phyloP scores from a whole-genome alignment of 441 rosid genomes.

The Geranium incanum region DNA sequence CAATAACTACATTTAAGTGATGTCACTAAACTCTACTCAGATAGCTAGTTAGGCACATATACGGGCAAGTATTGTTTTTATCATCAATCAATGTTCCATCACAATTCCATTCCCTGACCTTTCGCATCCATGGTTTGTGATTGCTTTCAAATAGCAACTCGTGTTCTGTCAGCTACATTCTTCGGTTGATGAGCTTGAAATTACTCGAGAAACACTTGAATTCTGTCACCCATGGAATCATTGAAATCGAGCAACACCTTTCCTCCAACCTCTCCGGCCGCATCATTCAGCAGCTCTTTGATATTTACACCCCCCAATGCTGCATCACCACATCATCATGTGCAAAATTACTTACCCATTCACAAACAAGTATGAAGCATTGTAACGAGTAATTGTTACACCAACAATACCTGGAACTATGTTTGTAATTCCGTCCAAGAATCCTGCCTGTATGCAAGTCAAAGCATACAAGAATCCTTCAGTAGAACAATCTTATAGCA shows the following conservation, averaged over 20 bases:
- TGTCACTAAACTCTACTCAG: neutral
- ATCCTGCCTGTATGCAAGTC: constrained; percentile 55
- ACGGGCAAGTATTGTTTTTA: neutral
- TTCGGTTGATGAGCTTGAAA: neutral
- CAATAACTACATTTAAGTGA: neutral
- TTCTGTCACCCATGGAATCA: constrained; percentile 72
- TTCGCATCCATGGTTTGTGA: neutral
- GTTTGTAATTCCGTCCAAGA: constrained; percentile 76
- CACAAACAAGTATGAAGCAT: neutral
- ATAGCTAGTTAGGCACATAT: neutral
- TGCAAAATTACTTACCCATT: neutral
- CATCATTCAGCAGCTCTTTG: constrained; percentile 65
- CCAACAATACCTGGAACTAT: constrained; percentile 66
- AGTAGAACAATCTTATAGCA: neutral
- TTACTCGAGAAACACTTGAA: constrained; percentile 79
- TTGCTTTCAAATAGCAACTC: too few relatives aligned
- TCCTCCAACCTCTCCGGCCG: constrained; percentile 74
- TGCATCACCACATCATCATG: constrained; percentile 17
- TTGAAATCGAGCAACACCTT: constrained; percentile 69
- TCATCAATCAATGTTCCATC: neutral
- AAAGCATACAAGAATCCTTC: neutral
- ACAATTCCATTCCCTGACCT: neutral
- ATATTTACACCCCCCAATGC: constrained; percentile 82
- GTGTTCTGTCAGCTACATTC: too few relatives aligned
- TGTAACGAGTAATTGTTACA: neutral